phyloP scores from a whole-genome alignment of 768 basidiomycete species.

The Tephrocybe sp. region DNA sequence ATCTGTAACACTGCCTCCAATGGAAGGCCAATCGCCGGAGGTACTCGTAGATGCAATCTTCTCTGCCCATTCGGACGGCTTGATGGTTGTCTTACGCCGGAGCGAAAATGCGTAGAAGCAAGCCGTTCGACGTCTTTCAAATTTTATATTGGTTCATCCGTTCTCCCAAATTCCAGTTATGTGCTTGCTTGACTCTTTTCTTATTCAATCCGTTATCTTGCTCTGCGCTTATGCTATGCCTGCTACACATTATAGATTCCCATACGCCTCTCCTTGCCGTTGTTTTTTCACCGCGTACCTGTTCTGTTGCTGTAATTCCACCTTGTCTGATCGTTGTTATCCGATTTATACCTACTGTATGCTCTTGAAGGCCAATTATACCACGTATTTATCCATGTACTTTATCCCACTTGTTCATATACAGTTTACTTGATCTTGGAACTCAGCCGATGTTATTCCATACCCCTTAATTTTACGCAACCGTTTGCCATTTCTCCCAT shows the following conservation, averaged over 20 bases:
- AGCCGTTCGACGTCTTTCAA: background rate
- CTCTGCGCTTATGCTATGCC: background rate
- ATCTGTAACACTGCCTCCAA: conserved; percentile 13
- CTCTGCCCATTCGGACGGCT: conserved; percentile 82
- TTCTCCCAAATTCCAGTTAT: background rate
- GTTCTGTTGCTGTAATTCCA: conserved; percentile 1
- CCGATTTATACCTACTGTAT: conserved; percentile 4
- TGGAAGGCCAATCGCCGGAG: conserved; percentile 32
- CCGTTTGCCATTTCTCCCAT: background rate
- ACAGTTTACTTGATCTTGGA: background rate
- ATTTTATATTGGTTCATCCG: background rate
- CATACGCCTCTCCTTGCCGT: too few relatives aligned
- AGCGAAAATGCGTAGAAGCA: conserved; percentile 14
- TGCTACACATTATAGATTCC: too few relatives aligned
- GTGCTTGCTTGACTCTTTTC: too few relatives aligned
- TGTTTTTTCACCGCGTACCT: background rate
- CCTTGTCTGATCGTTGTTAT: background rate
- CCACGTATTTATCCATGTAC: conserved; percentile 5
- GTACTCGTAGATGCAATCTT: conserved; percentile 78
- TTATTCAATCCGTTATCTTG: background rate
- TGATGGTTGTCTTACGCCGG: conserved; percentile 74
- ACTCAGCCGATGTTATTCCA: background rate
- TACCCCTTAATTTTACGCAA: background rate
- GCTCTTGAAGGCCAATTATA: conserved; percentile 6
- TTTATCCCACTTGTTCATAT: background rate